Conservation (phyloP, 257 asterid genomes). For the Nicotiana knightiana region DNA sequence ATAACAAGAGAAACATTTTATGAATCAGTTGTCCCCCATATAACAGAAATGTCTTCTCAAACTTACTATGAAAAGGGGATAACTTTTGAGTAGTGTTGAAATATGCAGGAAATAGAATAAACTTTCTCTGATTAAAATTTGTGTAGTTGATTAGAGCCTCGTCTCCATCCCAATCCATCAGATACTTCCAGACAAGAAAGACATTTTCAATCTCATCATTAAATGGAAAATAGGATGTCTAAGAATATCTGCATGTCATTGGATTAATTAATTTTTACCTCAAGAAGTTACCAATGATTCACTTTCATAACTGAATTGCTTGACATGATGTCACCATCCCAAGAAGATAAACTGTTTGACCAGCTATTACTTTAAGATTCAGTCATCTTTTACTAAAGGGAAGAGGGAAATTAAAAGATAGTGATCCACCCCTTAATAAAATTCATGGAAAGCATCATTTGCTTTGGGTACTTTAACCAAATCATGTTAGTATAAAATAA, state of each 20-base stretch:
- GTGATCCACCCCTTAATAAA: too few species aligned
- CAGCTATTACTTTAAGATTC: neutral
- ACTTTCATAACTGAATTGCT: neutral
- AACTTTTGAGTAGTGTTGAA: neutral
- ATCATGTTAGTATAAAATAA: neutral
- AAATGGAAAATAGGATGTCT: neutral
- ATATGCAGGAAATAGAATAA: neutral
- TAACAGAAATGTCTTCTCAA: neutral
- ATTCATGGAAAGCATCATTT: neutral
- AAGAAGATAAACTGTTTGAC: neutral
- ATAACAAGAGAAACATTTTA: conserved; percentile 9
- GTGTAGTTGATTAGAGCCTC: neutral
- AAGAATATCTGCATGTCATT: neutral
- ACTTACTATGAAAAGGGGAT: neutral
- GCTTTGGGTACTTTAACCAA: too few species aligned
- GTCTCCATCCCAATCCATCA: neutral
- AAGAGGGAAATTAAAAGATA: too few species aligned
- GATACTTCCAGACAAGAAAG: neutral
- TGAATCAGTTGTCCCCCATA: neutral
- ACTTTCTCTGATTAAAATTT: neutral
- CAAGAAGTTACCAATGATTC: neutral
- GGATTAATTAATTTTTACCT: neutral
- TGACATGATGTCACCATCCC: neutral
- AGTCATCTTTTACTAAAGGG: too few species aligned
- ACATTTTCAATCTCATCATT: neutral